These are phyloP conservation scores for Trichocomaceae sp. DNA, from an alignment of 2,329 filamentous ascomycete species.

Conservation along the genomic window DNA sequence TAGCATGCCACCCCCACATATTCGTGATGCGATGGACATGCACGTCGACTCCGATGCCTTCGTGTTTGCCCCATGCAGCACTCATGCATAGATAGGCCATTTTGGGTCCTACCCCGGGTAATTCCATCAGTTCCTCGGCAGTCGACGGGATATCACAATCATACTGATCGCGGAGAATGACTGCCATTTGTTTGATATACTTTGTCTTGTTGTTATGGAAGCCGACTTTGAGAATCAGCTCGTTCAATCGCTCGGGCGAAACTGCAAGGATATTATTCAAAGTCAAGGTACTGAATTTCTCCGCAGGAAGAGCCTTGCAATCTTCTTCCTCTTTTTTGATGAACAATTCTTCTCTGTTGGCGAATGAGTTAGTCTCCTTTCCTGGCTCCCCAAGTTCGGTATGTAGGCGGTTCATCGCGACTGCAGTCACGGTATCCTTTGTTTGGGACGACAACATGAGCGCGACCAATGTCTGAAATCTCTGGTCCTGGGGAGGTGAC, in stretches of 20 bases:
- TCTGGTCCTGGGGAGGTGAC: slow-evolving; percentile 49
- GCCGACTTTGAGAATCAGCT: slow-evolving; percentile 74
- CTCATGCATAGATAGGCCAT: slow-evolving; percentile 89
- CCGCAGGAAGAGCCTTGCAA: slow-evolving; percentile 11
- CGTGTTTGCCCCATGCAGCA: slow-evolving; percentile 61
- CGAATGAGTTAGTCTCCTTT: slow-evolving; percentile 16
- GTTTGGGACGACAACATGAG: slow-evolving; percentile 91
- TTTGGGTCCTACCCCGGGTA: slow-evolving; percentile 87
- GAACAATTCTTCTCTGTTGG: slow-evolving; percentile 23
- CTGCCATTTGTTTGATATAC: slow-evolving; percentile 68
- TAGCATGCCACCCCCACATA: slow-evolving; percentile 85
- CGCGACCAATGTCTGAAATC: slow-evolving; percentile 80
- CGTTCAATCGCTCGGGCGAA: slow-evolving; percentile 59
- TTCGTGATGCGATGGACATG: slow-evolving; percentile 94
- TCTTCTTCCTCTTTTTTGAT: slow-evolving; percentile 20
- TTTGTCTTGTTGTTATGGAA: slow-evolving; percentile 95
- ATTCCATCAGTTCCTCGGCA: slow-evolving; percentile 64
- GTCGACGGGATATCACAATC: slow-evolving; percentile 72
- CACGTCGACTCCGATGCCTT: slow-evolving; percentile 87
- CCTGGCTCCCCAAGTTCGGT: slow-evolving; percentile 53
- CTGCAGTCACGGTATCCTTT: slow-evolving; percentile 83
- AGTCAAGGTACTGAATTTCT: slow-evolving; percentile 51
- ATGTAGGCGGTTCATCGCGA: slow-evolving; percentile 72
- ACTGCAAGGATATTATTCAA: slow-evolving; percentile 72
- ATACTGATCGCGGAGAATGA: slow-evolving; percentile 64